Conservation (phyloP, 2,329 filamentous ascomycete species). For the Xylariaceae sp. region DNA sequence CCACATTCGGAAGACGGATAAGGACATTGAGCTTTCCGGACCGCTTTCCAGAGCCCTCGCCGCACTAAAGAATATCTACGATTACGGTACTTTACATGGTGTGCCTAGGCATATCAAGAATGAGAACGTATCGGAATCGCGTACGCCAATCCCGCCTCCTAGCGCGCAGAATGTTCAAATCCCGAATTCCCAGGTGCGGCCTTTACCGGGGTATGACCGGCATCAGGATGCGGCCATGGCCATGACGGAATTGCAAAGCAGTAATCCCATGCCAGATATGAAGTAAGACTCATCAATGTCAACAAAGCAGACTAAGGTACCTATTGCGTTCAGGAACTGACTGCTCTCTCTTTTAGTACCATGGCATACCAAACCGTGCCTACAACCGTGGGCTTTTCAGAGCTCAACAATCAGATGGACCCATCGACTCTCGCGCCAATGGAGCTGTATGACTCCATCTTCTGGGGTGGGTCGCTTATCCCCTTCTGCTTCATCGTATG, state of each 20-base stretch:
- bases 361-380: slow-evolving; percentile 32
- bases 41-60: slow-evolving; percentile 56
- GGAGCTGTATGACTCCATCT: slow-evolving; percentile 64
- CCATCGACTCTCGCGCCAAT: slow-evolving; percentile 58
- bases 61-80: slow-evolving; percentile 61
- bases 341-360: slow-evolving; percentile 12
- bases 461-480: slow-evolving; percentile 52
- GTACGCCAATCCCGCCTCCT: slow-evolving; percentile 43
- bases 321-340: neutral
- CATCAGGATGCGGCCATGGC: slow-evolving; percentile 59
- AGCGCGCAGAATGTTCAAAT: slow-evolving; percentile 34
- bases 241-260: slow-evolving; percentile 62
- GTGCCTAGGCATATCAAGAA: slow-evolving; percentile 44
- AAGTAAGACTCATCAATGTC: slow-evolving; percentile 29
- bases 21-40: slow-evolving; percentile 57
- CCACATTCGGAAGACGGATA: slow-evolving; percentile 51
- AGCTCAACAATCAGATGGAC: slow-evolving; percentile 44
- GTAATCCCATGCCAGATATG: slow-evolving; percentile 43
- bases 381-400: slow-evolving; percentile 36
- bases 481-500: slow-evolving; percentile 8
- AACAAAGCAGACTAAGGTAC: neutral
- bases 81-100: slow-evolving; percentile 55
- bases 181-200: slow-evolving; percentile 25
- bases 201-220: slow-evolving; percentile 39
- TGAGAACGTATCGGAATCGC: slow-evolving; percentile 43